Evolutionary conservation across 179 eudicot species (phyloP), one percentile per base, ranked within the genome.

Genomic region (Monotropa hypopitys): DNA sequence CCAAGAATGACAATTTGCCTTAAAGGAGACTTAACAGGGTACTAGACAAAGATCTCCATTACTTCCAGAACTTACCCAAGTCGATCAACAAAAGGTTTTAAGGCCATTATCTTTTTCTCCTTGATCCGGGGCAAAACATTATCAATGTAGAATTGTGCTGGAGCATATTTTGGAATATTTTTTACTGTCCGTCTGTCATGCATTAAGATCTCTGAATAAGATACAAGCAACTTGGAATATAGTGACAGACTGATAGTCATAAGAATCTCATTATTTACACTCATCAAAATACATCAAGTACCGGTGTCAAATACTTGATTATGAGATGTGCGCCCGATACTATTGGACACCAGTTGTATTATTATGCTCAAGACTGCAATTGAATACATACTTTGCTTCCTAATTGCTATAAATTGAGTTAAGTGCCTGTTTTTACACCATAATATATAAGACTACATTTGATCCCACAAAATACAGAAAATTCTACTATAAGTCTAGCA

Each of bases 1-100:
- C n/a, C 18, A 51, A 20, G 38, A 20, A 46, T 51, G 57, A 4
- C 10, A 71, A 23, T n/a, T 67, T 63, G n/a, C 45, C 15, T 56
- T 13, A 40, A 61, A 54, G 6, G 49, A 67, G 7, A 32, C 75
- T 16, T 18, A 49, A 69, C 38, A 10, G 49, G 54, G 42, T 2
- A 42, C 28, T 3, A 46, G 47, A 11, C 42, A 70, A 56, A 18
- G 42, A 54, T 65, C 23, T 26, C 9, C 28, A 63, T 18, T 46
- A 10, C 12, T 69, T 46, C 45, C 35, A 77, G 23, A 73, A 81
- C 97, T 88, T 84, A 95, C 99, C 99, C 99, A 70, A 95, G 96
- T 79, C 99, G 89, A 82, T 95, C 99, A 80, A 95, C 99, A 86
- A 95, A 95, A 84, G 99, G 98, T 77, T 93, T 95, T 70, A 95